Evolutionary conservation across 2,329 filamentous ascomycete species (phyloP), one percentile per base, ranked within the genome.

Genomic region (Alternaria arbusti): DNA sequence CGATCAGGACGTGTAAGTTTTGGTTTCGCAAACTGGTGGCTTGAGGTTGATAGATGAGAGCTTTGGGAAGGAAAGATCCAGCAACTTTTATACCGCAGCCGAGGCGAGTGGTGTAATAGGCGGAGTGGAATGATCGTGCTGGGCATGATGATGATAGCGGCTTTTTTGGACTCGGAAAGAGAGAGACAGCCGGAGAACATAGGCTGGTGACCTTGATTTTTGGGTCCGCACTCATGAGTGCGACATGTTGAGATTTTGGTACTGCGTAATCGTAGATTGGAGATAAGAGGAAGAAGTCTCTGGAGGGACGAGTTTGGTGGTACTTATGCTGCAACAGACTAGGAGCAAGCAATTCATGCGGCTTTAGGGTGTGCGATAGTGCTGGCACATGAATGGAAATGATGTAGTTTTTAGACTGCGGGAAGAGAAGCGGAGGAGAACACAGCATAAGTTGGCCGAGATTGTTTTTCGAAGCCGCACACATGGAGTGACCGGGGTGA

Each of bases 201-300:
- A 0, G 3, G 1, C 1, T 4, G 9, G 9, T 28, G 28, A 0
- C 2, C 2, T 0, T 30, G 5, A 5, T 0, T 32, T 36, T 36
- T n/a, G 4, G 4, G 13, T n/a, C 4, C 13, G 1, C 15, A n/a
- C 32, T 36, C 12, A 32, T 30, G 28, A n/a, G n/a, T n/a, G n/a
- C n/a, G n/a, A n/a, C n/a, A n/a, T n/a, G n/a, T n/a, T n/a, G n/a
- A n/a, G n/a, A n/a, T n/a, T n/a, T 30, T 28, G 12, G 30, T 32
- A 15, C 1, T 36, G 32, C 32, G 32, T 36, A 9, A 0, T 1
- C 4, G 32, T 15, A 4, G 8, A 8, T 36, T n/a, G 15, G 1
- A 10, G 8, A 36, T n/a, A 0, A 4, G 10, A n/a, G 4, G 13
- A n/a, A 1, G 32, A 36, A 36, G 15, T n/a, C 4, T 10, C 6